Conservation (phyloP, 805 yeast species). For the Peterozyma toletana region DNA sequence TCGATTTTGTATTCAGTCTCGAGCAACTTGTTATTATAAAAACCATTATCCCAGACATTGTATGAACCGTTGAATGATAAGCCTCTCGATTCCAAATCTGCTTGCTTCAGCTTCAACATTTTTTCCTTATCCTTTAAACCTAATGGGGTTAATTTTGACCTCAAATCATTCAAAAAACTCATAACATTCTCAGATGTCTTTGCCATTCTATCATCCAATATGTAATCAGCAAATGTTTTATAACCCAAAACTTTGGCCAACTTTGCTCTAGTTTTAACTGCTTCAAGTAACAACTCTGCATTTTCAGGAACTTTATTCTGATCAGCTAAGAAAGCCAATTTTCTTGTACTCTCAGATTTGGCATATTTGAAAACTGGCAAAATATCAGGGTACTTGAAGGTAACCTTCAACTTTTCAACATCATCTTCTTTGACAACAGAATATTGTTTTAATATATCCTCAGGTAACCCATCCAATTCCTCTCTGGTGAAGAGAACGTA, state of each 20-base stretch:
- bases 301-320: conserved; percentile 64
- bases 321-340: conserved; percentile 55
- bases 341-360: conserved; percentile 54
- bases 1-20: conserved; percentile 69
- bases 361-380: conserved; percentile 77
- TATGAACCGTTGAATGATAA: conserved; percentile 27
- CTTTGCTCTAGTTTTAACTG: conserved; percentile 55
- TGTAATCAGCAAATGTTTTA: conserved; percentile 58
- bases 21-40: conserved; percentile 56
- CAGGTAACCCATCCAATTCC: conserved; percentile 71
- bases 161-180: conserved; percentile 56
- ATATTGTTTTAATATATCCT: conserved; percentile 51
- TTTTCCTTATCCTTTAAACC: conserved; percentile 47
- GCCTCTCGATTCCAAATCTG: conserved; percentile 40
- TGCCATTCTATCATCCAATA: conserved; percentile 78
- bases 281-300: conserved; percentile 49
- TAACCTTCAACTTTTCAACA: conserved; percentile 44
- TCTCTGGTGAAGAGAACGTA: conserved; percentile 51
- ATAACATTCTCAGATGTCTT: conserved; percentile 55
- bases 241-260: conserved; percentile 63
- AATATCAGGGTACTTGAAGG: conserved; percentile 76
- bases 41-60: conserved; percentile 72
- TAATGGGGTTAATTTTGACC: conserved; percentile 47
- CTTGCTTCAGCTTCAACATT: conserved; percentile 44
- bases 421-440: conserved; percentile 37